Evolutionary conservation across 352 stramenopile genomes (phyloP), one percentile per base, ranked within the genome.

Genomic region (Globisporangium lucens): DNA sequence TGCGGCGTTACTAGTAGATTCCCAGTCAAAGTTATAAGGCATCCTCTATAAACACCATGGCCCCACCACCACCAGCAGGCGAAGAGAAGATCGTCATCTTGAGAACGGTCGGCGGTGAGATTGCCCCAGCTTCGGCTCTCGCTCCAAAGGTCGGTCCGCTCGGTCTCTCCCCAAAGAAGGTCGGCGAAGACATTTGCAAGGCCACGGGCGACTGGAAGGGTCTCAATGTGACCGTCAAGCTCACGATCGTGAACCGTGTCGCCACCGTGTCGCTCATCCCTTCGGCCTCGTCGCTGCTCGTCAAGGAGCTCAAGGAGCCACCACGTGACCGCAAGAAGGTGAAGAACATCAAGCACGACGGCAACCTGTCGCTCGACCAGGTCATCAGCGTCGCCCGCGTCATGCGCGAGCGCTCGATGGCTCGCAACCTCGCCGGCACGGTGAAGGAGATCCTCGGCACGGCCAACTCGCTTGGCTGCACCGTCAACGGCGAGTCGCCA

Each of bases 151-250:
- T 99, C 75, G 98, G 98, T 94, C 98, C 98, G 69, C 96, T 99
- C 66, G 98, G 98, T 97, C 89, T 99, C n/a, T 99, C 97, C 64
- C 98, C 98, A 70, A 99, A 99, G 94, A 99, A 99, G 86, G 97
- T 99, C 70, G 98, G 98, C 75, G 98, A 99, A 82, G 98, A 99
- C 89, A 99, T 99, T 78, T 98, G 98, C 89, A 99, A 99, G 90
- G 97, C 97, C 71, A 99, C 98, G 67, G 73, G 91, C 78, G 98
- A 99, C 87, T 99, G 98, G 98, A 99, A 99, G 86, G 98, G 98
- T 75, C 87, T 99, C 57, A 99, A 98, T 75, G 98, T 99, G 66
- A 99, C 97, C 65, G 93, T 99, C 68, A 99, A 99, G 95, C 93
- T 99, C 63, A 99, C 97, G 59, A 99, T 99, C 76, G 85, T 99